Conservation (phyloP, 768 basidiomycete species). For the Phaffia australis region DNA sequence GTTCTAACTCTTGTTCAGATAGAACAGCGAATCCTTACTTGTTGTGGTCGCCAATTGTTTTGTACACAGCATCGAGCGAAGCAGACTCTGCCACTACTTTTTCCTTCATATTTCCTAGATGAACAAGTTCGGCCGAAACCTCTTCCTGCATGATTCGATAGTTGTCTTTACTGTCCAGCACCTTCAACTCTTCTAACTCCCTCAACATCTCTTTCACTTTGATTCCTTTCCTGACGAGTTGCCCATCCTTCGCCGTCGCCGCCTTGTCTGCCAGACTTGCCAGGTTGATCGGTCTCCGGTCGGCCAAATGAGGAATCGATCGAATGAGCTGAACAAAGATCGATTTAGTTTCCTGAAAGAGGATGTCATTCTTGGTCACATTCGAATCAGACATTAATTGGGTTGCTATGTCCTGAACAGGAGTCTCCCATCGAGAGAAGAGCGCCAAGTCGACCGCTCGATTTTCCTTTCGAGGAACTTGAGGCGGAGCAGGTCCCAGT, state of each 20-base stretch:
- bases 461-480: constrained; percentile 98
- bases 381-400: constrained; percentile 81
- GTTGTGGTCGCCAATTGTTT: constrained; percentile 99
- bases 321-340: constrained; percentile 97
- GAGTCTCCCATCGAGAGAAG: constrained; percentile 98
- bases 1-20: not conserved
- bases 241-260: constrained; percentile 93
- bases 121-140: constrained; percentile 84
- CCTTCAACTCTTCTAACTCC: constrained; percentile 79
- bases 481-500: constrained; percentile 79
- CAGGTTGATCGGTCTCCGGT: constrained; percentile 81
- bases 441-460: constrained; percentile 79
- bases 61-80: constrained; percentile 91
- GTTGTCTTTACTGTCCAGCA: constrained; percentile 70
- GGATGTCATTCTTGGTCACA: constrained; percentile 93
- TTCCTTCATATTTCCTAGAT: constrained; percentile 90
- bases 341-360: constrained; percentile 99
- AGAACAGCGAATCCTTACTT: constrained; percentile 38
- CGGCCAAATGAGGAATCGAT: constrained; percentile 72
- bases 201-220: constrained; percentile 99
- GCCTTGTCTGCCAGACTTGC: constrained; percentile 81
- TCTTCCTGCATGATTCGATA: constrained; percentile 97
- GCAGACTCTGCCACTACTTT: constrained; percentile 88
- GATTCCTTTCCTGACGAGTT: constrained; percentile 90
- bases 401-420: constrained; percentile 92